Percentiles rank a stretch among this genome's conserved stretches.
Evolutionary conservation across 495 filamentous ascomycete genomes (phyloP).

Genomic region (Cudoniella acicularis): DNA sequence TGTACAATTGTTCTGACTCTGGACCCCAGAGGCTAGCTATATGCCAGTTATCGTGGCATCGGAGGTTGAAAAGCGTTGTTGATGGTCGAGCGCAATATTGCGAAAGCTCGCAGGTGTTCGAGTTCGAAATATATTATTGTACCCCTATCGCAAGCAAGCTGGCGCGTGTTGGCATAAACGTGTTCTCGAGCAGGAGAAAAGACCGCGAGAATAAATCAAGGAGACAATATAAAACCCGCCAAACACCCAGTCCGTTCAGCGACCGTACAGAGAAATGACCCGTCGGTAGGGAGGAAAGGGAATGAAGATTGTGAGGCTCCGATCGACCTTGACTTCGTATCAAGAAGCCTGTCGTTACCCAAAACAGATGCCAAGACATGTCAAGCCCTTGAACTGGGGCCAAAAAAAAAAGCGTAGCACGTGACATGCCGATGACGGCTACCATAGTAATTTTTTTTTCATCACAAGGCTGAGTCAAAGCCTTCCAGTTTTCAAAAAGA

Average conservation of each 20-base stretch:
- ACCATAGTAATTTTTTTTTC: too few relatives aligned
- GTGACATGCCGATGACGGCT: conserved; percentile 16
- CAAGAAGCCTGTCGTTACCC: too few relatives aligned
- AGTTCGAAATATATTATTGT: too few relatives aligned
- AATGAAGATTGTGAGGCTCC: not conserved
- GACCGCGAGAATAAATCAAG: not conserved
- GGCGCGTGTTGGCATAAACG: not conserved
- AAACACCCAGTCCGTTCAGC: not conserved
- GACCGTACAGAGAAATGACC: not conserved
- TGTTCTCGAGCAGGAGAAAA: not conserved
- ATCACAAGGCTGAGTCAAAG: too few relatives aligned
- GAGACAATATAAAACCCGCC: not conserved
- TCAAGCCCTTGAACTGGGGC: not conserved
- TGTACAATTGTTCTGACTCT: not conserved
- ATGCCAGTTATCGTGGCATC: not conserved
- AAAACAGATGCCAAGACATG: not conserved
- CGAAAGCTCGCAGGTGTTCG: too few relatives aligned
- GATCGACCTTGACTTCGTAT: not conserved
- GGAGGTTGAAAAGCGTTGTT: not conserved
- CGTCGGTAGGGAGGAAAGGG: not conserved
- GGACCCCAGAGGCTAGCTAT: not conserved
- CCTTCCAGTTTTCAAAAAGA: too few relatives aligned
- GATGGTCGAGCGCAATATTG: too few relatives aligned
- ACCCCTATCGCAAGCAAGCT: not conserved
- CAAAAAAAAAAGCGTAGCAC: not conserved